Evolutionary conservation across 306 rosid species (phyloP).

Genomic region (Rubus idaeus): DNA sequence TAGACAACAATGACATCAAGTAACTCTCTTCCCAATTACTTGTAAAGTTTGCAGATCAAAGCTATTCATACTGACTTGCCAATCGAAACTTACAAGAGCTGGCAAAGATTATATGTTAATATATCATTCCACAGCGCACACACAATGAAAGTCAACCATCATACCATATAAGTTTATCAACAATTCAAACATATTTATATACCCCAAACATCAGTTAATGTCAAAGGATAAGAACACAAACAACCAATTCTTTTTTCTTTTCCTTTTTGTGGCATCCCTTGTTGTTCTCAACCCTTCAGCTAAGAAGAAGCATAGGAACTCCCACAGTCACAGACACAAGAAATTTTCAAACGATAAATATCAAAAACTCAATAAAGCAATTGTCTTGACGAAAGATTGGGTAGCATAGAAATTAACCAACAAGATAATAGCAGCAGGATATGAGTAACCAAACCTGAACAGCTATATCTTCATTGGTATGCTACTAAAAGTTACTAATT

Average conservation of each 20-base stretch:
- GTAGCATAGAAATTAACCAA: constrained; percentile 20
- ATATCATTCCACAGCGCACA: not conserved
- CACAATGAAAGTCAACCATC: not conserved
- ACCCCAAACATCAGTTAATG: constrained; percentile 3
- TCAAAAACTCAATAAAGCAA: constrained; percentile 26
- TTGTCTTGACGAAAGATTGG: constrained; percentile 27
- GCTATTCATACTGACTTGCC: not conserved
- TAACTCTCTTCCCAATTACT: not conserved
- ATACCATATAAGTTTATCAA: not conserved
- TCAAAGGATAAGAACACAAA: not conserved
- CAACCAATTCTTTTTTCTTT: not conserved
- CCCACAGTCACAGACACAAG: constrained; percentile 13
- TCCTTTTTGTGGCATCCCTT: not conserved
- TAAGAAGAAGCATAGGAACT: not conserved
- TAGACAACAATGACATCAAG: not conserved
- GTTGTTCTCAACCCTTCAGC: constrained; percentile 6
- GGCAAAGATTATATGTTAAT: not conserved
- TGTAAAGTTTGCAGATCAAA: not conserved
- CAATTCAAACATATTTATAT: not conserved
- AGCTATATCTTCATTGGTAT: constrained; percentile 24
- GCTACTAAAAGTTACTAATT: constrained; percentile 27
- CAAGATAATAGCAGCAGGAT: constrained; percentile 28
- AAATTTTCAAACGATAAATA: constrained; percentile 22
- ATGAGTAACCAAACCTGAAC: constrained; percentile 23
- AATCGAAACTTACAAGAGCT: not conserved